Percentiles rank a stretch among this genome's conserved stretches.
Conservation (phyloP, 1,139 yeast species). For the Magnusiomyces paraingens region DNA sequence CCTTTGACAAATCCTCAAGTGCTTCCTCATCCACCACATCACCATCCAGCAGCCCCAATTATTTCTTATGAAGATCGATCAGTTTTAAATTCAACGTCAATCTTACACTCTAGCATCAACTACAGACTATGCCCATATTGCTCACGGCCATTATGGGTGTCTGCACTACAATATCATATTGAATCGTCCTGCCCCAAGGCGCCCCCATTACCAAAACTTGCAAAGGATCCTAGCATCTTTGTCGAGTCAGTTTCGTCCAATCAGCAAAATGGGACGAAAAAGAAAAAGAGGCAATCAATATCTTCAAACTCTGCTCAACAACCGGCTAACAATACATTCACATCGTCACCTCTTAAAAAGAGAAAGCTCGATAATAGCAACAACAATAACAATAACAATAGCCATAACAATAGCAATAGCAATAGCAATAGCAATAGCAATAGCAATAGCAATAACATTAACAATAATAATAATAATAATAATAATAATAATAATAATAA, state of each 20-base stretch:
- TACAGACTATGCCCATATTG: slow-evolving; percentile 30
- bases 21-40: neutral
- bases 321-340: neutral
- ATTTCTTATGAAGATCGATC: slow-evolving; percentile 15
- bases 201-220: slow-evolving; percentile 6
- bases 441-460: too few relatives aligned
- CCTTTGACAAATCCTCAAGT: neutral
- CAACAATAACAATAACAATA: neutral
- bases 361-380: neutral
- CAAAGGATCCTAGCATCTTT: neutral
- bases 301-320: neutral
- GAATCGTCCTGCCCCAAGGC: slow-evolving; percentile 20
- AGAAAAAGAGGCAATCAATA: neutral
- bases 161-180: slow-evolving; percentile 24
- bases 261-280: neutral
- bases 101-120: slow-evolving; percentile 26
- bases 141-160: slow-evolving; percentile 27
- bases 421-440: too few relatives aligned
- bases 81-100: slow-evolving; percentile 9
- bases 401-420: too few relatives aligned
- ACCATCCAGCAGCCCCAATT: slow-evolving; percentile 14
- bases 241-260: neutral
- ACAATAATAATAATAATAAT: too few relatives aligned
- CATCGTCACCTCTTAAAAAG: neutral
- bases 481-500: too few relatives aligned